phyloP scores from a whole-genome alignment of 2,329 filamentous ascomycete species.

The Zasmidium citrigriseum region DNA sequence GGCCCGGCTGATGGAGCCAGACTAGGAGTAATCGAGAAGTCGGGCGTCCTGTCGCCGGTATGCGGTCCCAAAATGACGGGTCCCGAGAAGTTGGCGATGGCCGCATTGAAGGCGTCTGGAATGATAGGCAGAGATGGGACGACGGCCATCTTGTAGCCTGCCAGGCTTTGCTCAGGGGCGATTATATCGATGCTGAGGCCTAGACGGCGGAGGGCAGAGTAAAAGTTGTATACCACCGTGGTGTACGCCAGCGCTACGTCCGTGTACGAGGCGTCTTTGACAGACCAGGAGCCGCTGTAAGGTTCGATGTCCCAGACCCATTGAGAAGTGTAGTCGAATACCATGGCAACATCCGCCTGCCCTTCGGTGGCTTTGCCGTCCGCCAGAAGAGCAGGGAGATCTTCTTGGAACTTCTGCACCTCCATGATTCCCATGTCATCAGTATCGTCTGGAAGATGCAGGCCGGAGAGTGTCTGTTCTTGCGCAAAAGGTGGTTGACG shows the following conservation, averaged over 20 bases:
- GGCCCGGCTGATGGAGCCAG: constrained; percentile 21
- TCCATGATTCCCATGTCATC: constrained; percentile 24
- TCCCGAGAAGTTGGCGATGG: constrained; percentile 17
- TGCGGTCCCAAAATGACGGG: constrained; percentile 23
- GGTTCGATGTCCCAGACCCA: constrained; percentile 29
- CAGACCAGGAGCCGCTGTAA: constrained; percentile 23
- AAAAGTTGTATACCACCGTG: constrained; percentile 24
- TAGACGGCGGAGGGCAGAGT: constrained; percentile 24
- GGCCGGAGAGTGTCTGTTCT: constrained; percentile 25
- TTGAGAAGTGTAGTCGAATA: constrained; percentile 25
- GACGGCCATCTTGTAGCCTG: constrained; percentile 24
- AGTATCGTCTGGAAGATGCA: constrained; percentile 22
- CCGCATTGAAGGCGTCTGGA: constrained; percentile 16
- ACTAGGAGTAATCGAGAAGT: constrained; percentile 24
- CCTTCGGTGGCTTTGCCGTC: not conserved
- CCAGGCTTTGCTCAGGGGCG: constrained; percentile 20
- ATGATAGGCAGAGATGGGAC: constrained; percentile 27
- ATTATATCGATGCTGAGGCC: constrained; percentile 27
- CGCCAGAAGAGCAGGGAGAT: constrained; percentile 14
- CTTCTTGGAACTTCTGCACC: constrained; percentile 18
- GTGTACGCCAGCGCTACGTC: constrained; percentile 18
- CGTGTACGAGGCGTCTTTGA: constrained; percentile 22
- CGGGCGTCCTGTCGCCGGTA: constrained; percentile 20
- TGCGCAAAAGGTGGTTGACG: constrained; percentile 25
- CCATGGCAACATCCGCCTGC: constrained; percentile 22